Evolutionary conservation across 1,139 yeast species (phyloP), one percentile per base, ranked within the genome.

Genomic region (Pichia cactophila): DNA sequence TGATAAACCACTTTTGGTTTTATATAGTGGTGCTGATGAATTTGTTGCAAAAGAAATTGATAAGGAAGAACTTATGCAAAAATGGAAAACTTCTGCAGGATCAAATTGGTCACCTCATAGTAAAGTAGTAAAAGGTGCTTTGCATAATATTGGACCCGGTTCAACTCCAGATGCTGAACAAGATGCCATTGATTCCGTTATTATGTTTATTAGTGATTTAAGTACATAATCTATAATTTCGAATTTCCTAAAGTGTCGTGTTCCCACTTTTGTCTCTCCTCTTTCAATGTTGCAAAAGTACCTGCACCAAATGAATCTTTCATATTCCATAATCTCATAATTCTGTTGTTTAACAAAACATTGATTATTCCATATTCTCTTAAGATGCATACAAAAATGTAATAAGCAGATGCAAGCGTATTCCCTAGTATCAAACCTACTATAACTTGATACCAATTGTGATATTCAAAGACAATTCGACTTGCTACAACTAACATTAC

Each of bases 381-480:
- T 2, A 75, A 69, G 9, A 80, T 53, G 0, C 79, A 69, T 5
- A 79, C 75, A 2, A 73, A 64, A 10, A 75, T 57, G 61, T 80
- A 86, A 71, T 85, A 89, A 0, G 65, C 54, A 11, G 77, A 58
- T 0, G 95, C 95, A 20, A 81, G 63, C 0, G 74, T 60, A 0
- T 70, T 59, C 0, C 97, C 98, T 14, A 85, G 64, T 26, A 75
- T 59, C 4, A 77, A 69, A 0, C 98, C 98, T 11, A 84, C 86
- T 12, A 75, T 48, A 1, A 90, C 95, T 64, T 92, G 98, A 41
- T 70, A 71, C 31, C 69, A 53, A 26, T 87, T 77, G 65, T 92
- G 98, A 64, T 92, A 92, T 53, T 76, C 72, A 51, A 92, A 70
- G 65, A 88, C 84, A 20, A 86, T 84, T 49, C 98, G 72, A 5